Evolutionary conservation across 2,329 filamentous ascomycete species (phyloP).

Genomic region (Dactylellina leptospora): DNA sequence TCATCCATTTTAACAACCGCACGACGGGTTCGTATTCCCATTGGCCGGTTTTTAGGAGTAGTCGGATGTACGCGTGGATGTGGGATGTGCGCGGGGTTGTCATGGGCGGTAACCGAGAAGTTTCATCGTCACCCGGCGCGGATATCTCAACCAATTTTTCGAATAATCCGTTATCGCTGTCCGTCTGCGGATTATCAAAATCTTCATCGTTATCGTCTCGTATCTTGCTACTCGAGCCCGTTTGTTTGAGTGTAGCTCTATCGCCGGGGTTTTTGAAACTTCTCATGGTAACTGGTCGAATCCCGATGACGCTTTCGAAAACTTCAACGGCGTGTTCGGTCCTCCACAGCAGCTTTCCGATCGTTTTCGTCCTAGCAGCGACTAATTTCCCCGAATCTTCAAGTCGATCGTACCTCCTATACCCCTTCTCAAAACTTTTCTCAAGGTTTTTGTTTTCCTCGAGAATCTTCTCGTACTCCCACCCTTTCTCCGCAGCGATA

Average conservation of each 20-base stretch:
- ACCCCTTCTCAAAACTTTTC: not conserved
- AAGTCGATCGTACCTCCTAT: not conserved
- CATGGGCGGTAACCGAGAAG: conserved; percentile 24
- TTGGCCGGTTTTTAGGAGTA: conserved; percentile 24
- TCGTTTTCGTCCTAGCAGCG: not conserved
- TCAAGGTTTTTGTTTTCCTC: not conserved
- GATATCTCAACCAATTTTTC: conserved; percentile 11
- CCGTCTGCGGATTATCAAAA: not conserved
- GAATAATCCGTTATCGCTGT: conserved; percentile 16
- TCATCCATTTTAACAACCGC: conserved; percentile 34
- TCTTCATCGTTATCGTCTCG: not conserved
- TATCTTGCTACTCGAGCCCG: not conserved
- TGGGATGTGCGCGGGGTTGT: conserved; percentile 32
- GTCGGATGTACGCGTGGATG: conserved; percentile 37
- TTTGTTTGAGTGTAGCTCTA: not conserved
- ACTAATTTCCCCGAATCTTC: too few species aligned
- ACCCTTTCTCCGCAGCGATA: conserved; percentile 41
- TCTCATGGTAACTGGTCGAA: not conserved
- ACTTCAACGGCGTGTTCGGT: conserved; percentile 20
- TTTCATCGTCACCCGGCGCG: not conserved
- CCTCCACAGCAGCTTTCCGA: conserved; percentile 14
- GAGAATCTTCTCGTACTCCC: conserved; percentile 34
- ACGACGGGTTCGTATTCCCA: conserved; percentile 33
- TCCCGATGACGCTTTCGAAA: conserved; percentile 26
- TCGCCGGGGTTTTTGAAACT: conserved; percentile 10